Evolutionary conservation across 441 rosid species (phyloP), one percentile per base, ranked within the genome.

Genomic region (Croton laevigatus): DNA sequence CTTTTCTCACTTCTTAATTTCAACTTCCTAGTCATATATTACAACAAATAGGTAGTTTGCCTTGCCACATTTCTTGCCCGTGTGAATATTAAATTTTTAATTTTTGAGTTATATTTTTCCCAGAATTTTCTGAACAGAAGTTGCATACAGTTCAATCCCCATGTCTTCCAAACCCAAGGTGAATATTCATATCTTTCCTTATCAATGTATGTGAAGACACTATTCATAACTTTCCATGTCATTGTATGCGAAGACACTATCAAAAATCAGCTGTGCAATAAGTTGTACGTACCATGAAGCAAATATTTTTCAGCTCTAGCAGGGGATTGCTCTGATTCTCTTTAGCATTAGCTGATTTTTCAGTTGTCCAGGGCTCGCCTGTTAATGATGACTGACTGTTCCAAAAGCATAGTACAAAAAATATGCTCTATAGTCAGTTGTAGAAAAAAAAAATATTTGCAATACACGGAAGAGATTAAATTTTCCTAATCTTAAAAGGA

Each of bases 341-440:
- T 78, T 72, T 86, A 54, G 80, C 61, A 58, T 86, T 82, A 52
- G 94, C 90, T 32, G 74, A 75, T 78, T 89, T 89, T 42, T 87
- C 90, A 1, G 89, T 60, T 73, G 81, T 65, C 84, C 84, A 81
- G 34, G 89, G 73, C 76, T 89, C 94, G 13, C 90, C 91, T 62
- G 94, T 89, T 77, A 89, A 83, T 10, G 94, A 87, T 63, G 94
- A 84, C 70, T 89, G 94, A 76, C 90, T 89, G 91, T 73, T 69
- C 77, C 68, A 81, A 82, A 69, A 66, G 67, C 67, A 81, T 66
- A 40, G 73, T 73, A 80, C 58, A 59, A 74, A 27, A 66, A 71
- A 79, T 62, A 23, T 57, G 49, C 67, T 76, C 65, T 62, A 62
- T 42, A 45, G 57, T 63, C 49, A 32, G 71, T 69, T 74, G 42